Conservation (phyloP, 805 yeast genomes). For the Komagataella kurtzmanii region DNA sequence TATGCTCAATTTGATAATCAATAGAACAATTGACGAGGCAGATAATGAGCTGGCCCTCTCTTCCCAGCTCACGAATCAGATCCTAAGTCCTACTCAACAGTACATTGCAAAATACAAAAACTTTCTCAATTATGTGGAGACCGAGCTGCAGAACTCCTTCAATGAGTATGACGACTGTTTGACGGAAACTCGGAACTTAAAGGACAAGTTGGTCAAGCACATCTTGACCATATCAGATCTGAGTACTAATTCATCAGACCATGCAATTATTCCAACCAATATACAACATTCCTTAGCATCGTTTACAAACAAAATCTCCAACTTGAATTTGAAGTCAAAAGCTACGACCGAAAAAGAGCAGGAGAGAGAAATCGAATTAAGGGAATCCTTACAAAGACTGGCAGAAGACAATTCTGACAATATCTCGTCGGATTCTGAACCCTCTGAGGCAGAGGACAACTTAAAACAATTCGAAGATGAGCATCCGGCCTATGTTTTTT, state of each 20-base stretch:
- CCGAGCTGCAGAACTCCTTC: not conserved
- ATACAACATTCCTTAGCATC: not conserved
- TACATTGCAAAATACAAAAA: not conserved
- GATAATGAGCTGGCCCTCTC: not conserved
- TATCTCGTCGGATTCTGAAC: slow-evolving; percentile 4
- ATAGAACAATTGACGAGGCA: not conserved
- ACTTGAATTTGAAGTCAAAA: not conserved
- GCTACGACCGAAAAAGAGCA: not conserved
- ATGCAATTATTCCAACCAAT: not conserved
- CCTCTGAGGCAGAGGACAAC: slow-evolving; percentile 2
- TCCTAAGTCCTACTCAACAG: not conserved
- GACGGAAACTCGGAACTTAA: not conserved
- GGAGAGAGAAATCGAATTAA: not conserved
- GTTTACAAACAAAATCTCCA: not conserved
- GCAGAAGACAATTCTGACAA: not conserved
- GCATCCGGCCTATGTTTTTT: slow-evolving; percentile 3
- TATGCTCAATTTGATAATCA: not conserved
- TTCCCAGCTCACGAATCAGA: not conserved
- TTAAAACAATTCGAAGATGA: slow-evolving; percentile 1
- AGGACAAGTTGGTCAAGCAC: not conserved
- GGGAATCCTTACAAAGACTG: slow-evolving; percentile 4
- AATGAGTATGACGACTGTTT: not conserved
- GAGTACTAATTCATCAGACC: not conserved
- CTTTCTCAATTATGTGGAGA: not conserved
- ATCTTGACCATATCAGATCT: not conserved